phyloP scores from a whole-genome alignment of 2,329 filamentous ascomycete species.

The Fusarium buharicum region DNA sequence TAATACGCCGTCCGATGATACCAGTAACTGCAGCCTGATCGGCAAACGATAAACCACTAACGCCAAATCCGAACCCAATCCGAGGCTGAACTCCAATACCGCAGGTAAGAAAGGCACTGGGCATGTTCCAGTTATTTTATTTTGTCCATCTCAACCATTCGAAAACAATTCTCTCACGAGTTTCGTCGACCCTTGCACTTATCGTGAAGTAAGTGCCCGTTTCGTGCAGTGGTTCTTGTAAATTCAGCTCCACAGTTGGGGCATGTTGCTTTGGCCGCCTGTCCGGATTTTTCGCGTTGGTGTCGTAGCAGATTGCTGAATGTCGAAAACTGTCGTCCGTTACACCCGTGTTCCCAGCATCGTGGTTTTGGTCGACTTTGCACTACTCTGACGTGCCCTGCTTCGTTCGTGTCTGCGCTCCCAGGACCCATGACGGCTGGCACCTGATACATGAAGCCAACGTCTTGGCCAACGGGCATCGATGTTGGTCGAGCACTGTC shows the following conservation, averaged over 20 bases:
- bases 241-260: constrained; percentile 94
- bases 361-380: constrained; percentile 89
- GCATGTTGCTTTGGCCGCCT: constrained; percentile 87
- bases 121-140: constrained; percentile 20
- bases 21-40: constrained; percentile 32
- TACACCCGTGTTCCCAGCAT: constrained; percentile 97
- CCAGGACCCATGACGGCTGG: constrained; percentile 52
- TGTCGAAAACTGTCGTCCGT: constrained; percentile 93
- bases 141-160: constrained; percentile 10
- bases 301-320: constrained; percentile 95
- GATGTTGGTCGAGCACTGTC: constrained; percentile 54
- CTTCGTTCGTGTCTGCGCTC: constrained; percentile 51
- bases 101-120: constrained; percentile 19
- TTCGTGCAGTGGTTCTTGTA: constrained; percentile 86
- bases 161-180: constrained; percentile 33
- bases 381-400: constrained; percentile 71
- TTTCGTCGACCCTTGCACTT: constrained; percentile 80
- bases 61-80: constrained; percentile 28
- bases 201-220: constrained; percentile 85
- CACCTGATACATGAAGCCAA: constrained; percentile 57
- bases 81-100: constrained; percentile 38
- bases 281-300: constrained; percentile 93
- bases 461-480: constrained; percentile 53
- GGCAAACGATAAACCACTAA: constrained; percentile 23
- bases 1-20: constrained; percentile 39